A percentile compares a stretch with the other conserved stretches of the same genome.
Conservation (phyloP, 768 basidiomycete genomes). For the Fomitopsis serialis region DNA sequence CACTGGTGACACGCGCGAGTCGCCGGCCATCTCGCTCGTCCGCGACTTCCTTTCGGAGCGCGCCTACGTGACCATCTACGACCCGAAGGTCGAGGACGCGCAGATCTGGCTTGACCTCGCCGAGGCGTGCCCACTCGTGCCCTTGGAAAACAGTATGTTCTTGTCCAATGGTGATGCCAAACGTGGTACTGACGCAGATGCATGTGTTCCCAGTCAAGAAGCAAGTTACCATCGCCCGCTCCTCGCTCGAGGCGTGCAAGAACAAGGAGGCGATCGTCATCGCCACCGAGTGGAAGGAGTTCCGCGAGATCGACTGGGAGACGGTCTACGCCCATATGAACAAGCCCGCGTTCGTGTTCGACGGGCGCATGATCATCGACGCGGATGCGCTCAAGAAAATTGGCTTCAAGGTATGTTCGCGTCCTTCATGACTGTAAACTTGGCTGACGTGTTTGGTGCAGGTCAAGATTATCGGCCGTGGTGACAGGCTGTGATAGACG, state of each 20-base stretch:
- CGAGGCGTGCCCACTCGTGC: conserved; percentile 59
- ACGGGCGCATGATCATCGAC: conserved; percentile 86
- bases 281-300: conserved; percentile 98
- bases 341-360: conserved; percentile 98
- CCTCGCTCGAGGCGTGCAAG: conserved; percentile 84
- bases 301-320: conserved; percentile 88
- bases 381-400: conserved; percentile 73
- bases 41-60: conserved; percentile 90
- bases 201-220: conserved; percentile 81
- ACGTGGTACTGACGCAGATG: neutral
- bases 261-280: conserved; percentile 91
- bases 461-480: conserved; percentile 60
- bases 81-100: conserved; percentile 78
- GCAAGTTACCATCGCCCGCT: conserved; percentile 72
- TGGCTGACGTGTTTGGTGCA: conserved; percentile 13
- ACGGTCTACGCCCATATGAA: conserved; percentile 83
- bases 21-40: conserved; percentile 90
- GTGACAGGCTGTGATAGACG: conserved; percentile 31
- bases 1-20: conserved; percentile 98
- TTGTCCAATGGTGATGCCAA: neutral
- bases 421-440: neutral
- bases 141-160: conserved; percentile 62
- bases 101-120: conserved; percentile 86
- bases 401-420: conserved; percentile 73
- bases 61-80: conserved; percentile 84